These are phyloP conservation scores for Eucalyptus urophylla DNA, from an alignment of 345 rosid species.

Conservation along the genomic window DNA sequence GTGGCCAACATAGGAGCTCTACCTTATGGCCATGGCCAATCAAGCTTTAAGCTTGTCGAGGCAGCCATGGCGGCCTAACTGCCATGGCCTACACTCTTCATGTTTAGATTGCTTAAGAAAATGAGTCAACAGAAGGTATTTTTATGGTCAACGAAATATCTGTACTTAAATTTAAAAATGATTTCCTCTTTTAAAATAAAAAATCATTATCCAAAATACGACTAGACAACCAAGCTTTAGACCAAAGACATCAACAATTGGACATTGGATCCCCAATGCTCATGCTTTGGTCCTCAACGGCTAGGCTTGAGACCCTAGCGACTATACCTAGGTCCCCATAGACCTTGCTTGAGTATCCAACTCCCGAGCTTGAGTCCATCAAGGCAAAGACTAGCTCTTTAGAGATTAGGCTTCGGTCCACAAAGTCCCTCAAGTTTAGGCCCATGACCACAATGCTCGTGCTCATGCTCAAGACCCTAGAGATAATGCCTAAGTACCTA, in stretches of 20 bases:
- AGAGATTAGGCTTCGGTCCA: background rate
- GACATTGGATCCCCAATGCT: background rate
- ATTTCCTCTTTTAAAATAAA: background rate
- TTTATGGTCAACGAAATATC: background rate
- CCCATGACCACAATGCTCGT: background rate
- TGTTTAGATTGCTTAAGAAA: background rate
- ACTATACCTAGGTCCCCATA: background rate
- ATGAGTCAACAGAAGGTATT: background rate
- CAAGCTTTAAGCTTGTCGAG: background rate
- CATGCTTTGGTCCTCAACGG: background rate
- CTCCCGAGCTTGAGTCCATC: background rate
- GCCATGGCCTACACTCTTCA: too few relatives aligned
- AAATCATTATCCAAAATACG: background rate
- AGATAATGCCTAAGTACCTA: background rate
- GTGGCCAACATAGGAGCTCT: background rate
- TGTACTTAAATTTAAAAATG: background rate
- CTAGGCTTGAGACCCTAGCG: rapidly evolving
- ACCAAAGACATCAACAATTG: background rate
- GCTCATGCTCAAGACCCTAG: background rate
- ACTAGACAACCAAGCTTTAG: background rate
- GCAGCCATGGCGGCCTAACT: background rate
- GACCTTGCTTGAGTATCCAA: background rate
- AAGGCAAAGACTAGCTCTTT: background rate
- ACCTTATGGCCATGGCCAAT: background rate
- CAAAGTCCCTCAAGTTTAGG: background rate